Evolutionary conservation across 495 filamentous ascomycete species (phyloP), one percentile per base, ranked within the genome.

Genomic region (Tuber calosporum): DNA sequence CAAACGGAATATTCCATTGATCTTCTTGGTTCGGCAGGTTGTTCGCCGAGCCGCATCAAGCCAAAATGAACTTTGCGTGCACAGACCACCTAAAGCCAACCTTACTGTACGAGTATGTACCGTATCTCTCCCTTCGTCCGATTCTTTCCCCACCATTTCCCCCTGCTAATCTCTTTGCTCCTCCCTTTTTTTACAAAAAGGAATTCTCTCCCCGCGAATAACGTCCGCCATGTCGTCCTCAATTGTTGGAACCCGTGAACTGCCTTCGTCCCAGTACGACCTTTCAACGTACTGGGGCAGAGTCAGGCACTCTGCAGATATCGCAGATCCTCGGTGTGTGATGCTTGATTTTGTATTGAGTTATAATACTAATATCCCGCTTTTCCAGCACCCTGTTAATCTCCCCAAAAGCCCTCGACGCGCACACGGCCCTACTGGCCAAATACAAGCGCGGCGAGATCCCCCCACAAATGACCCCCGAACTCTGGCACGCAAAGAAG

Each of bases 401-500:
- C 71, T 74, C 80, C 34, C 39, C 53, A 15, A 9, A 78, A 9
- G 66, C 69, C 19, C 89, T 99, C 70, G 92, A 96, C 78, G 84
- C 91, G 83, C 93, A 95, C 67, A 97, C 96, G 82, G 82, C 83
- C 67, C 83, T 94, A 62, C 85, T 99, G 66, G 83, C 90, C 13
- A 84, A 86, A 26, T 99, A 97, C 84, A 98, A 97, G 85, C 86
- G 87, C 77, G 92, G 92, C 73, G 85, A 90, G 78, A 85, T 92
- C 71, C 86, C 86, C 71, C 82, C 83, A 37, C 75, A 81, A 5
- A 97, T 98, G 93, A 96, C 90, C 9, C 90, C 93, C 13, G 92
- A 97, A 77, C 83, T 98, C 78, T 99, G 95, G 95, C 86, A 85
- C 74, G 95, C 95, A 45, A 99, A 99, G 87, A 97, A 97, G 86